These are phyloP conservation scores for Aristolochia fimbriata DNA, from an alignment of 164 flowering plant genomes.

Conservation along the genomic window DNA sequence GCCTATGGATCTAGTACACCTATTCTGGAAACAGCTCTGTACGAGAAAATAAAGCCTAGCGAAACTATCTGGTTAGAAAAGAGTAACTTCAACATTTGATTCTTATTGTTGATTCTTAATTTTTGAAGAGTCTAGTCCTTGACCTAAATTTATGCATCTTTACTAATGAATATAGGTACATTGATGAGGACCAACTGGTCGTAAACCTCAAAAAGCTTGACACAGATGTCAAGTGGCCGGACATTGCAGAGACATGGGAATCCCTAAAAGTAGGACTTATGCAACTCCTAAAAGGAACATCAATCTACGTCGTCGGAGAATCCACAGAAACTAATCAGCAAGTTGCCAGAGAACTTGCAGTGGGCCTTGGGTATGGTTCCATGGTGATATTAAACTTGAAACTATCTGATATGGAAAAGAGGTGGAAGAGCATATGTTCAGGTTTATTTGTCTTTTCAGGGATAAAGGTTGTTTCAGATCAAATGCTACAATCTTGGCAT, in stretches of 20 bases:
- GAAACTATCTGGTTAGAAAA: conserved; percentile 88
- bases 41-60: conserved; percentile 76
- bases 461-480: too few species aligned
- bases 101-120: background rate
- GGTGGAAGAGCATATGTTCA: too few species aligned
- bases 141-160: too few species aligned
- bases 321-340: conserved; percentile 78
- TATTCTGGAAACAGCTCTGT: conserved; percentile 59
- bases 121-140: too few species aligned
- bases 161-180: conserved; percentile 39
- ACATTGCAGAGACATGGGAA: conserved; percentile 86
- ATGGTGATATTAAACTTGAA: too few species aligned
- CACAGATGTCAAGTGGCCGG: conserved; percentile 86
- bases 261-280: conserved; percentile 57
- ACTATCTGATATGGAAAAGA: too few species aligned
- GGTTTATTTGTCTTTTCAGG: too few species aligned
- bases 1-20: conserved; percentile 37
- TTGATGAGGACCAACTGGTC: conserved; percentile 86
- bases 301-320: conserved; percentile 77
- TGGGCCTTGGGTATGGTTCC: conserved; percentile 71
- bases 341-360: conserved; percentile 78
- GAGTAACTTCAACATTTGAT: conserved; percentile 1
- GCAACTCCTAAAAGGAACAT: conserved; percentile 76
- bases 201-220: conserved; percentile 84
- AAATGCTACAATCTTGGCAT: too few species aligned